Conservation (phyloP, 2,329 filamentous ascomycete species). For the Trichothecium roseum region DNA sequence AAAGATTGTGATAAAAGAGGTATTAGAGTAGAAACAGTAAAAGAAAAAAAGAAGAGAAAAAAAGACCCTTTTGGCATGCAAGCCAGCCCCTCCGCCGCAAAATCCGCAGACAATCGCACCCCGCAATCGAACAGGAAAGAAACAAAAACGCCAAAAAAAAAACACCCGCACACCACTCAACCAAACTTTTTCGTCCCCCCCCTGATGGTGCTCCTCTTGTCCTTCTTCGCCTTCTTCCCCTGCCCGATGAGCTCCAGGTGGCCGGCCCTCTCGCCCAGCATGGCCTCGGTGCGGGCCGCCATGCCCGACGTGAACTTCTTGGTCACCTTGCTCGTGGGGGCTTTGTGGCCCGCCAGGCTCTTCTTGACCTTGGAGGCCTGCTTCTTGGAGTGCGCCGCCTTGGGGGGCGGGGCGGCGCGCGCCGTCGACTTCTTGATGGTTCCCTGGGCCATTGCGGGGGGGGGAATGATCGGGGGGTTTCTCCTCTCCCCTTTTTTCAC, state of each 20-base stretch:
- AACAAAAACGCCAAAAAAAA: slow-evolving; percentile 1
- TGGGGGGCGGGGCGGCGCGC: slow-evolving; percentile 22
- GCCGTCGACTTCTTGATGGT: slow-evolving; percentile 35
- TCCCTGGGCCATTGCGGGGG: slow-evolving; percentile 42
- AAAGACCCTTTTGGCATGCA: no score
- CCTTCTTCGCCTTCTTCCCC: slow-evolving; percentile 35
- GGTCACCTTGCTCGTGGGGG: slow-evolving; percentile 40
- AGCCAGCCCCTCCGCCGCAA: no score
- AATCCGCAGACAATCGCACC: no score
- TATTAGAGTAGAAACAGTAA: no score
- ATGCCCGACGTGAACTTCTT: slow-evolving; percentile 46
- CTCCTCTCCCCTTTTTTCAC: no score
- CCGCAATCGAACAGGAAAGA: not conserved
- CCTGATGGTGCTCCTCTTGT: slow-evolving; percentile 28
- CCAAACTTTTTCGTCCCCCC: slow-evolving; percentile 47
- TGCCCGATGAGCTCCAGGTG: slow-evolving; percentile 50
- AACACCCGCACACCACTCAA: slow-evolving; percentile 17
- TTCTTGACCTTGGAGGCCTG: slow-evolving; percentile 32
- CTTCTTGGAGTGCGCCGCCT: slow-evolving; percentile 29
- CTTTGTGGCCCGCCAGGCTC: slow-evolving; percentile 15
- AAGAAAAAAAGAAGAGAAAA: not conserved
- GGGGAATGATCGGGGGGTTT: no score
- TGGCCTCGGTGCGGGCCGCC: slow-evolving; percentile 42
- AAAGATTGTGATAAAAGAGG: no score
- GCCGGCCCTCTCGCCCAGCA: slow-evolving; percentile 48